Base-by-base conservation (phyloP, 768 basidiomycete genomes). In the Podaxis pistillaris region DNA sequence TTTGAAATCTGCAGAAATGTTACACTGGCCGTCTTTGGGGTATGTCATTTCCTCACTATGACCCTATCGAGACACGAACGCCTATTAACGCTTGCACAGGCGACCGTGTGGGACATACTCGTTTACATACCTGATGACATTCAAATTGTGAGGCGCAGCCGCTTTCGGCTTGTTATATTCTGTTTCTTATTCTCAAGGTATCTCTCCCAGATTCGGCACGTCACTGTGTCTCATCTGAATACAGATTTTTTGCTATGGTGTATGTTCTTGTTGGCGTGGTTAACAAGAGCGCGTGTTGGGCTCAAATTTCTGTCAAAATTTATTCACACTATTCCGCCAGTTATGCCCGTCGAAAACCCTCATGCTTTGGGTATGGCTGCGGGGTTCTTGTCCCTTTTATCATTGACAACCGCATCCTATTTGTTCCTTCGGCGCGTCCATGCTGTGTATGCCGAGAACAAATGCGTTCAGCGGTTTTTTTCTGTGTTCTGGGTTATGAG, bases 351-450 rank as follows among this genome's bases (percentile, higher is more conserved):
- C 37, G 4, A 38, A 3, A 9, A 56, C 19, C 7, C 11, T 22
- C 7, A 41, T 22, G 22, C 55, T 4, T 5, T 40, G 22, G n/a
- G 0, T 22, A n/a, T 41, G 2, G n/a, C 13, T 4, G 40, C 19
- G n/a, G 55, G n/a, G 11, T 5, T 9, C 24, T 5, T 38, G 13
- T 11, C 3, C 2, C 3, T 24, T 11, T 11, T 56, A 17, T 26
- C 55, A 24, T 9, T 56, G 6, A 4, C 8, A 17, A 41, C 33
- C n/a, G 70, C 70, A 1, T 66, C 72, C 0, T 65, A 72, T 15
- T 69, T 76, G 3, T 73, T 76, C 60, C 72, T 76, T 60, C 68
- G 72, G 41, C 68, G 74, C 8, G 72, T 72, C 11, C 68, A 67
- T 8, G 72, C 76, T 5, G 63, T 77, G 12, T 79, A 73, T 64